phyloP scores from a whole-genome alignment of 257 asterid genomes.

The Solanum dulcamara region DNA sequence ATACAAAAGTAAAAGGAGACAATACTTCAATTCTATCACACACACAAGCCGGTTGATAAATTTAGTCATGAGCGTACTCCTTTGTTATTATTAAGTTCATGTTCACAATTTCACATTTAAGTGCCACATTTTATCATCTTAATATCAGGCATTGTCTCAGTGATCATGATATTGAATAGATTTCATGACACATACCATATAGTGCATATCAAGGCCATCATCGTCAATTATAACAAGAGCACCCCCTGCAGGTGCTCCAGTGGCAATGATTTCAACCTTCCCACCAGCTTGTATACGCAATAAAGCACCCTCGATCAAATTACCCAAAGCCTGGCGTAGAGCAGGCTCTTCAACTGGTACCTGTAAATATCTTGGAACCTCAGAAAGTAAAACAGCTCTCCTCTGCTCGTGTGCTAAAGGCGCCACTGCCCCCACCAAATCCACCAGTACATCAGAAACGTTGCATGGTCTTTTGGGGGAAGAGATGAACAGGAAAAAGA shows the following conservation, averaged over 20 bases:
- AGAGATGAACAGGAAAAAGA: not conserved
- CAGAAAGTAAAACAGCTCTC: conserved; percentile 47
- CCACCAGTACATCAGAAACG: conserved; percentile 52
- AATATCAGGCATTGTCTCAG: not conserved
- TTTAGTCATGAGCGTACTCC: not conserved
- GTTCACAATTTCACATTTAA: not conserved
- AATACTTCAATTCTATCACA: not conserved
- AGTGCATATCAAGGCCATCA: conserved; percentile 97
- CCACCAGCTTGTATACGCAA: conserved; percentile 75
- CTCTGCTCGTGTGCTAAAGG: conserved; percentile 72
- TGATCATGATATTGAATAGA: not conserved
- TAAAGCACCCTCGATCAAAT: conserved; percentile 85
- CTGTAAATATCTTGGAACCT: conserved; percentile 46
- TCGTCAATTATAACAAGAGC: conserved; percentile 79
- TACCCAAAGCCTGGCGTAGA: conserved; percentile 88
- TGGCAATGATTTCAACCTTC: conserved; percentile 52
- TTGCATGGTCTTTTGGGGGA: conserved; percentile 52
- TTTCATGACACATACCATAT: conserved; percentile 49
- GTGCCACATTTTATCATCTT: not conserved
- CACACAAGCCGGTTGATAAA: not conserved
- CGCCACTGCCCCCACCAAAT: conserved; percentile 70
- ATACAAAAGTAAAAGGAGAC: conserved; percentile 10
- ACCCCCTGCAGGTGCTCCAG: conserved; percentile 87
- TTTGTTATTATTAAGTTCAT: not conserved
- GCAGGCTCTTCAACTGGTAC: conserved; percentile 89